Base-by-base conservation (phyloP, 2,329 filamentous ascomycete genomes). In the Sclerotinia trifoliorum region DNA sequence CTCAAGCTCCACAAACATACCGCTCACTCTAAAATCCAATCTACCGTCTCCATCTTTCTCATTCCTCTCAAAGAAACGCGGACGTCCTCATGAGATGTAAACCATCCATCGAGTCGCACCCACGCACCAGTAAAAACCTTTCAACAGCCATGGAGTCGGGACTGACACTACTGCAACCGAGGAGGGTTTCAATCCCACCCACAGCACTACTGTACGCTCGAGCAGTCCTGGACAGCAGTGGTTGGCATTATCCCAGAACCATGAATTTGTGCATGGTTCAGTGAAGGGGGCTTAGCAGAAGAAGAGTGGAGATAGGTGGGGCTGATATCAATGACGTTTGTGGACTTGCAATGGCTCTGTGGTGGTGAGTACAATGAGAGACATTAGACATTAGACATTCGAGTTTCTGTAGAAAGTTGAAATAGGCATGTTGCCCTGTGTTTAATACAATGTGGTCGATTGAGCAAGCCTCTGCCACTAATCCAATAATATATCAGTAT, bases 201-300 rank as follows among this genome's bases (percentile, higher is more conserved):
- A 58, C n/a, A 26, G 55, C 55, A 58, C 55, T 58, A 58, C 56
- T 58, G 39, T 58, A 58, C 35, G 56, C 56, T 58, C 56, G 56
- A 58, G 56, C 39, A 58, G 44, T 29, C 44, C n/a, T 5, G 52
- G n/a, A 32, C n/a, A 55, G 52, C 29, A 56, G 32, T 19, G 2
- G n/a, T 15, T 51, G 26, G 7, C 19, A 29, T 19, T 17, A 58
- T 63, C 60, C 60, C 19, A 19, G 60, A 39, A 19, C 48, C 46
- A 51, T 39, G 32, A 24, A 17, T 19, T 17, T 35, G 29, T 35
- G 44, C 42, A 44, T 61, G 44, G 58, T 21, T 44, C 3, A 24
- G 32, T 17, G 46, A 19, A 21, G 24, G 32, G 46, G 19, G 39
- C 39, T 42, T 42, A 42, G 39, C 13, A 26, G 29, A 39, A 51